phyloP scores from a whole-genome alignment of 352 stramenopile species.

The Salisapilia sapeloensis region DNA sequence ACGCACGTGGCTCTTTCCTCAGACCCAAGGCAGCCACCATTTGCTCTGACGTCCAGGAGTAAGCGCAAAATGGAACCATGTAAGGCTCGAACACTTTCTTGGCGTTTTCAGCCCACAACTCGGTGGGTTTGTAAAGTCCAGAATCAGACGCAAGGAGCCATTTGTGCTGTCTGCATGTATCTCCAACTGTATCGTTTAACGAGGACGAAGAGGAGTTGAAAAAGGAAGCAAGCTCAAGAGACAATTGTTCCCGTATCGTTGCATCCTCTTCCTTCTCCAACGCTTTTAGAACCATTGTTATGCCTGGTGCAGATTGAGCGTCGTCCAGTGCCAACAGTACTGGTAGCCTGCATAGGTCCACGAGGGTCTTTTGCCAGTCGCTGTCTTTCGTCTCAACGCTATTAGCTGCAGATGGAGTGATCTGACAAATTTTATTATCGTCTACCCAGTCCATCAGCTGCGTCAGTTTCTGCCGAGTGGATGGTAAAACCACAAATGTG shows the following conservation, averaged over 20 bases:
- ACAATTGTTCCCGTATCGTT: constrained; percentile 16
- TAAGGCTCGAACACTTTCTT: constrained; percentile 16
- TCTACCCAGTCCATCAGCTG: constrained; percentile 10
- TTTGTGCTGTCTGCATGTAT: too few relatives aligned
- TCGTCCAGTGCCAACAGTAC: constrained; percentile 15
- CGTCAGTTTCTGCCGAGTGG: constrained; percentile 4
- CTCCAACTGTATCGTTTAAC: too few relatives aligned
- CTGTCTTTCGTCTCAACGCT: constrained; percentile 4
- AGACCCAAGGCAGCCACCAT: constrained; percentile 22
- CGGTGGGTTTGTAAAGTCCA: constrained; percentile 18
- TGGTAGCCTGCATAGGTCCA: constrained; percentile 19
- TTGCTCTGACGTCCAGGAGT: constrained; percentile 15
- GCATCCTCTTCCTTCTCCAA: constrained; percentile 16
- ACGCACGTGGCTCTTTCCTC: constrained; percentile 13
- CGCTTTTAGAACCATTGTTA: constrained; percentile 24
- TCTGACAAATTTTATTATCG: constrained; percentile 3
- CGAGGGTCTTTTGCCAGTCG: constrained; percentile 15
- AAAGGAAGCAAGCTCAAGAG: constrained; percentile 16
- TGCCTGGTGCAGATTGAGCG: constrained; percentile 4
- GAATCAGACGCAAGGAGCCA: constrained; percentile 26
- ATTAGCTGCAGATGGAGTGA: too few relatives aligned
- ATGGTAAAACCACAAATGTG: constrained; percentile 15
- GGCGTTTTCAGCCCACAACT: constrained; percentile 12
- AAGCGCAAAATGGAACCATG: constrained; percentile 26
- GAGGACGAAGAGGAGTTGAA: constrained; percentile 10